phyloP scores from a whole-genome alignment of 345 rosid species.

The Aquilaria yunnanensis region DNA sequence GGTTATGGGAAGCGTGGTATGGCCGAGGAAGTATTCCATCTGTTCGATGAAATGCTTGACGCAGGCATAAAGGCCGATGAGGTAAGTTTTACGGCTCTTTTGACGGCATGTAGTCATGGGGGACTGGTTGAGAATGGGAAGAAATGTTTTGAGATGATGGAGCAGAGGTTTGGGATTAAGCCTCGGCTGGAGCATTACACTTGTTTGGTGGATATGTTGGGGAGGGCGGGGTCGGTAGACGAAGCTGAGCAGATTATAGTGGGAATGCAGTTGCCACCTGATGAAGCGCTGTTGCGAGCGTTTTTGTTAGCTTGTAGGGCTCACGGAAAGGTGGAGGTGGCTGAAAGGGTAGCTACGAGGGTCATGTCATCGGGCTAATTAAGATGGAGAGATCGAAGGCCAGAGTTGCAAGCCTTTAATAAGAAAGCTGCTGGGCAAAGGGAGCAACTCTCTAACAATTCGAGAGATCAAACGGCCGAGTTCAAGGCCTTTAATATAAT shows the following conservation, averaged over 20 bases:
- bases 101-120: slow-evolving; percentile 30
- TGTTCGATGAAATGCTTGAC: slow-evolving; percentile 31
- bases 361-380: neutral
- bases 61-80: slow-evolving; percentile 22
- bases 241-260: slow-evolving; percentile 28
- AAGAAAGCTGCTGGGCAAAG: too few species aligned
- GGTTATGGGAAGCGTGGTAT: slow-evolving; percentile 28
- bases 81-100: slow-evolving; percentile 19
- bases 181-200: slow-evolving; percentile 33
- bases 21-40: slow-evolving; percentile 15
- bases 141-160: slow-evolving; percentile 23
- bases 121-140: slow-evolving; percentile 29
- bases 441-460: too few species aligned
- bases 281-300: slow-evolving; percentile 24
- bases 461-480: too few species aligned
- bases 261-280: slow-evolving; percentile 24
- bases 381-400: too few species aligned
- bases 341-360: slow-evolving; percentile 12
- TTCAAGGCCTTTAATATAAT: too few species aligned
- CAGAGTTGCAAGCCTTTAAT: too few species aligned
- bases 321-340: slow-evolving; percentile 19
- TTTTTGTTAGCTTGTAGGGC: slow-evolving; percentile 18
- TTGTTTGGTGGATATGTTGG: slow-evolving; percentile 33
- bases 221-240: slow-evolving; percentile 27
- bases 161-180: slow-evolving; percentile 23